Evolutionary conservation across 257 asterid genomes (phyloP).

Genomic region (Solanum clarkiae): DNA sequence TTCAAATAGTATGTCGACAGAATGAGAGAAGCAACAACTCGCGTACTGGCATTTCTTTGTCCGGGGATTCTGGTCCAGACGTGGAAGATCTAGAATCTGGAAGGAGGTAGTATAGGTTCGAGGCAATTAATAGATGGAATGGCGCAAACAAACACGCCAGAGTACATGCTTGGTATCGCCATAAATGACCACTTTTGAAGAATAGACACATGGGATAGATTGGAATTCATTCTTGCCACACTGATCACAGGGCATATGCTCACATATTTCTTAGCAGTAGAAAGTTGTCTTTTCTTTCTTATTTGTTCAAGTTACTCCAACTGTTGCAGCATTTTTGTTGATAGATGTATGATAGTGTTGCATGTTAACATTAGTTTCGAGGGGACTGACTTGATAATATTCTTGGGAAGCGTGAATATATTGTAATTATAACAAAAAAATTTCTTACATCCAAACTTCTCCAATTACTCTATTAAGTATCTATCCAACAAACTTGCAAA

Average conservation of each 20-base stretch:
- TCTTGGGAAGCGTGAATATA: neutral
- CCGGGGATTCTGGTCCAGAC: conserved; percentile 9
- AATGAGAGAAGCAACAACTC: conserved; percentile 14
- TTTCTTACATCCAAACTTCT: neutral
- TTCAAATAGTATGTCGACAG: conserved; percentile 22
- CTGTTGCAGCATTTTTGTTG: neutral
- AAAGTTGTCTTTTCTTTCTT: neutral
- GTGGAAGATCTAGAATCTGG: conserved; percentile 56
- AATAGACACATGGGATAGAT: neutral
- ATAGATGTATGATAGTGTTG: neutral
- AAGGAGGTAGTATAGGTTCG: conserved; percentile 1
- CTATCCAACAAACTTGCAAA: neutral
- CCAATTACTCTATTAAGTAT: too few relatives aligned
- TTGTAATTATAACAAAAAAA: neutral
- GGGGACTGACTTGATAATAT: neutral
- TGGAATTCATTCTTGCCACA: neutral
- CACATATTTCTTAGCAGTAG: neutral
- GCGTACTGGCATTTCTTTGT: neutral
- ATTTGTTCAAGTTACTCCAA: neutral
- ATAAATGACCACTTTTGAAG: neutral
- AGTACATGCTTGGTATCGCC: neutral
- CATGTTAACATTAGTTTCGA: neutral
- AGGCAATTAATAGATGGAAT: neutral
- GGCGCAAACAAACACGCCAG: neutral
- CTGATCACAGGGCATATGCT: neutral